Conservation (phyloP, 176 grass and related monocot genomes). For the Hyparrhenia diplandra region DNA sequence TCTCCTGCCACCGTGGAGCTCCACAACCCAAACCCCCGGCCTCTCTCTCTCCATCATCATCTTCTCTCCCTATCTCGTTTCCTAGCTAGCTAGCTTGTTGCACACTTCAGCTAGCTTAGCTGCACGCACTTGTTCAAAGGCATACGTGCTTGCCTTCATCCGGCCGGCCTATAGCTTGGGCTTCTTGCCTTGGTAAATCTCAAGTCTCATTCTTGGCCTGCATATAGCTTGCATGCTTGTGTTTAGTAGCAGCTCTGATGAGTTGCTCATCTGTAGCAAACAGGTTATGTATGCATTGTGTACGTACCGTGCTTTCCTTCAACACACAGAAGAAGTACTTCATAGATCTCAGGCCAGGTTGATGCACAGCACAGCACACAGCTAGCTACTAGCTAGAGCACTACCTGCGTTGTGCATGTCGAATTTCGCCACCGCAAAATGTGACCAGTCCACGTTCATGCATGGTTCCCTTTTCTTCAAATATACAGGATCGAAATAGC, state of each 20-base stretch:
- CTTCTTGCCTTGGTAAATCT: neutral
- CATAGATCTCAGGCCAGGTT: neutral
- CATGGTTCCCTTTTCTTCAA: too few relatives aligned
- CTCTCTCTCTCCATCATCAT: neutral
- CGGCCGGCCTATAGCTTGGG: neutral
- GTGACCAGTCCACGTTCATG: neutral
- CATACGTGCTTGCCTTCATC: too few relatives aligned
- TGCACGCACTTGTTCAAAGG: too few relatives aligned
- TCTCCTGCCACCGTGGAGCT: conserved; percentile 38
- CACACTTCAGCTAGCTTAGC: too few relatives aligned
- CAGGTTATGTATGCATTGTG: neutral
- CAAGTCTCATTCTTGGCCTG: neutral
- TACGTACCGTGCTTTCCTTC: too few relatives aligned
- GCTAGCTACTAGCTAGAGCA: too few relatives aligned
- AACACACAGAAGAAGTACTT: too few relatives aligned
- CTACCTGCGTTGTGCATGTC: neutral
- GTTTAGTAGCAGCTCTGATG: too few relatives aligned
- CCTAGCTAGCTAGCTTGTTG: too few relatives aligned
- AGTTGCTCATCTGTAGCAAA: too few relatives aligned
- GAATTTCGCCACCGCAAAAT: neutral
- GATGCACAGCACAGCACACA: neutral
- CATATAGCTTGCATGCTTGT: neutral
- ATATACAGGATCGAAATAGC: too few relatives aligned
- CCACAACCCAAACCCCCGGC: neutral
- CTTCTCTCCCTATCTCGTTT: neutral